Base-by-base conservation (phyloP, 495 filamentous ascomycete species). In the Daldinia vernicosa region DNA sequence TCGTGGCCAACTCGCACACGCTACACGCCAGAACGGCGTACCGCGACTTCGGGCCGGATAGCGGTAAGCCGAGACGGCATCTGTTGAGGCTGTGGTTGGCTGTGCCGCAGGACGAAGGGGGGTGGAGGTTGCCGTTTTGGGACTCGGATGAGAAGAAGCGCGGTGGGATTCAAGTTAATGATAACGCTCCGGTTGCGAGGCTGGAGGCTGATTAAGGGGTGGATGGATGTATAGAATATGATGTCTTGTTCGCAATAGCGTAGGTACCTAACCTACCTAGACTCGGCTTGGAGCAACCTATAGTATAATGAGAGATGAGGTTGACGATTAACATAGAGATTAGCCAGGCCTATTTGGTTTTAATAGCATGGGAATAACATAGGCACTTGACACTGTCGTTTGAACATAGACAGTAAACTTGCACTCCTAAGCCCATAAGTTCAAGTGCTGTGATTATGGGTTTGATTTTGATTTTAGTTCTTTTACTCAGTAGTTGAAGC, bases 51-150 rank as follows among this genome's bases (percentile, higher is more conserved):
- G 82, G 89, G 45, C 82, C 90, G 47, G 70, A 82, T 62, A 52
- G 77, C 74, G 75, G 75, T 26, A 62, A 54, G 52, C 89, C 90
- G 0, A 81, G 90, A 12, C 81, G 92, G 51, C 91, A 94, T 78
- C 80, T 97, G n/a, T 91, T 97, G 87, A 83, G 93, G 24, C 77
- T 96, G 58, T 97, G 93, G 93, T 79, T 97, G 51, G 88, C 90
- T 6, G 91, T 89, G 14, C 93, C 93, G 0, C 92, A 95, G 81
- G 77, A 78, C 28, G 93, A 96, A 77, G 93, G 93, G 0, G 93
- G 93, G 0, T 97, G 93, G 93, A 89, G 86, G 58, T 78, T 95
- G 78, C 92, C 92, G 11, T 95, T 93, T 78, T 87, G 87, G 72
- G 93, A 96, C 83, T 89, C 87, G 55, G 81, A 87, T 63, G 88